Base-by-base conservation (phyloP, 305 asterid genomes). In the Nicotiana rustica region DNA sequence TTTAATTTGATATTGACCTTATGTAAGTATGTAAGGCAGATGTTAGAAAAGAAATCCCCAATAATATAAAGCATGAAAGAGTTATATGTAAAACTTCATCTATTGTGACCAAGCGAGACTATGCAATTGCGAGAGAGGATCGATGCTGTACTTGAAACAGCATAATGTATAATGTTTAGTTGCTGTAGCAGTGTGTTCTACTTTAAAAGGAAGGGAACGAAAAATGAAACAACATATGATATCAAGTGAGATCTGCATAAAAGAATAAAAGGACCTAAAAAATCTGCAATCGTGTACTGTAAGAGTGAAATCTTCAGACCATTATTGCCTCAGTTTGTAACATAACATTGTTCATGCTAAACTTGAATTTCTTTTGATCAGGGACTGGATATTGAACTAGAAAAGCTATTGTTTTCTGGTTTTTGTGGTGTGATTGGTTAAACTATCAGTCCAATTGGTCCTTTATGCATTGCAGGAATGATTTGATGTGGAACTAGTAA, bases 121-220 rank as follows among this genome's bases (percentile, higher is more conserved):
- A 38, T n/a, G 19, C 59, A 69, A 41, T 38, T 69, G 77, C 15
- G 61, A 10, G 17, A 41, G 57, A 69, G 77, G 77, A 69, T 0
- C 44, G 57, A 41, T 41, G 77, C 35, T 41, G n/a, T 41, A 21
- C 33, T 62, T 10, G 77, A 69, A 69, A 41, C 35, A 69, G 77
- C 77, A 69, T 69, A 41, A 1, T 69, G 57, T 10, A 29, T 69
- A 21, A 38, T 69, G 77, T n/a, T 8, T 18, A 18, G 77, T 69
- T 69, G 44, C 57, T 69, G 57, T 69, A 38, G 57, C 77, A 38
- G n/a, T 69, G 57, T 38, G 57, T 69, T 69, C 57, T 69, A 69
- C 77, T 69, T 55, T 69, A 69, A 69, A 38, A 69, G 56, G 33
- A 19, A 69, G 33, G 77, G 19, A 69, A 29, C 5, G n/a, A 69